Conservation (phyloP, 2,329 filamentous ascomycete species). For the Monosporascus sp. region DNA sequence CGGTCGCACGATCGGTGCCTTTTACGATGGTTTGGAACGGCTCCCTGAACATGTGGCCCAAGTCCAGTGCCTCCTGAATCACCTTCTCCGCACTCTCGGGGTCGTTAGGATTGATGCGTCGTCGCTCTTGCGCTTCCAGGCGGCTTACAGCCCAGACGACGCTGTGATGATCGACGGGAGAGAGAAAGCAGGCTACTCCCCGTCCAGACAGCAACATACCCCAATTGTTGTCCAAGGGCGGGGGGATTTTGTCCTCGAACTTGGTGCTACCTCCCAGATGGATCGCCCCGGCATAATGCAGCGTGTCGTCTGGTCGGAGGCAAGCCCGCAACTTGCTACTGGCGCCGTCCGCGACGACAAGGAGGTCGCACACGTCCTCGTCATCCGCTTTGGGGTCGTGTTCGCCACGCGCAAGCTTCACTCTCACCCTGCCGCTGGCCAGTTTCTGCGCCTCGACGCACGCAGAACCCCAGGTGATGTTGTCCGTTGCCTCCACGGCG, state of each 20-base stretch:
- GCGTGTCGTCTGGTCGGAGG: conserved; percentile 33
- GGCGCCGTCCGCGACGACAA: conserved; percentile 41
- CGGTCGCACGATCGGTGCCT: conserved; percentile 31
- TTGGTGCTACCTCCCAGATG: conserved; percentile 32
- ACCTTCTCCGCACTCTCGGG: conserved; percentile 21
- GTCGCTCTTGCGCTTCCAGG: conserved; percentile 15
- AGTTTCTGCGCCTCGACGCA: conserved; percentile 11
- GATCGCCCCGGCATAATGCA: conserved; percentile 35
- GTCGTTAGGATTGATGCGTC: neutral
- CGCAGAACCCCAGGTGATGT: conserved; percentile 6
- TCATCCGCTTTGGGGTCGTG: conserved; percentile 16
- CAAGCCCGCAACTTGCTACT: conserved; percentile 34
- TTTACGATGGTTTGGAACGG: conserved; percentile 35
- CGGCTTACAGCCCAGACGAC: conserved; percentile 39
- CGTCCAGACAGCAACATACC: conserved; percentile 33
- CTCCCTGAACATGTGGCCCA: conserved; percentile 31
- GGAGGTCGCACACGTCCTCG: conserved; percentile 32
- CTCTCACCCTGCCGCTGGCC: conserved; percentile 9
- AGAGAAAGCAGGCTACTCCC: conserved; percentile 38
- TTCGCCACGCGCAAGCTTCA: conserved; percentile 5
- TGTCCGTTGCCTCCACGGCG: conserved; percentile 7
- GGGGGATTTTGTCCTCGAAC: conserved; percentile 29
- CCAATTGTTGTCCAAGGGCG: conserved; percentile 32
- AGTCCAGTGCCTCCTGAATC: conserved; percentile 24
- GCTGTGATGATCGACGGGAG: conserved; percentile 35